A percentile compares a stretch with the other conserved stretches of the same genome.
Evolutionary conservation across 1,139 yeast genomes (phyloP).

Genomic region (Saccharomyces uvarum): DNA sequence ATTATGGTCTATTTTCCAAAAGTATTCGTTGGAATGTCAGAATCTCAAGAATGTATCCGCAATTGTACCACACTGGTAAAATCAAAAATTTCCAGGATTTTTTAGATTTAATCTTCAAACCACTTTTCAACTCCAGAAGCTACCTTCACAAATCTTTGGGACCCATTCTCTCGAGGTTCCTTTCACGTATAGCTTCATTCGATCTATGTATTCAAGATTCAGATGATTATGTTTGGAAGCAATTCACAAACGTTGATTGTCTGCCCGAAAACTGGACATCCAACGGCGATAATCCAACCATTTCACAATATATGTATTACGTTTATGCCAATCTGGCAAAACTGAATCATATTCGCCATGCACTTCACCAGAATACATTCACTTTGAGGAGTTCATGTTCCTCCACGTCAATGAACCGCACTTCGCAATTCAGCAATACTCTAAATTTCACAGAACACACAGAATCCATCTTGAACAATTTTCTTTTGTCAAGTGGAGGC

Average conservation of each 20-base stretch:
- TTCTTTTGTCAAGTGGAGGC: conserved; percentile 14
- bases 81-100: conserved; percentile 5
- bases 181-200: conserved; percentile 13
- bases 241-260: conserved; percentile 8
- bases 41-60: conserved; percentile 13
- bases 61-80: conserved; percentile 7
- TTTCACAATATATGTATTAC: conserved; percentile 17
- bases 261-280: conserved; percentile 13
- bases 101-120: background rate
- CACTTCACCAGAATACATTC: conserved; percentile 11
- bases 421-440: conserved; percentile 12
- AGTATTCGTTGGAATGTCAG: conserved; percentile 20
- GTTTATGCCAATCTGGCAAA: conserved; percentile 9
- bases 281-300: conserved; percentile 17
- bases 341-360: conserved; percentile 9
- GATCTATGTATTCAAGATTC: conserved; percentile 12
- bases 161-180: conserved; percentile 8
- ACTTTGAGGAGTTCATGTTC: conserved; percentile 13
- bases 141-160: background rate
- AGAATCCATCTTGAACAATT: conserved; percentile 14
- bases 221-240: conserved; percentile 15
- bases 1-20: conserved; percentile 17
- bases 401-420: conserved; percentile 8
- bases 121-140: background rate
- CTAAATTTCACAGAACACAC: conserved; percentile 14